A percentile compares a stretch with the other conserved stretches of the same genome.
phyloP scores from a whole-genome alignment of 179 eudicot genomes.

The Actinidia arguta region DNA sequence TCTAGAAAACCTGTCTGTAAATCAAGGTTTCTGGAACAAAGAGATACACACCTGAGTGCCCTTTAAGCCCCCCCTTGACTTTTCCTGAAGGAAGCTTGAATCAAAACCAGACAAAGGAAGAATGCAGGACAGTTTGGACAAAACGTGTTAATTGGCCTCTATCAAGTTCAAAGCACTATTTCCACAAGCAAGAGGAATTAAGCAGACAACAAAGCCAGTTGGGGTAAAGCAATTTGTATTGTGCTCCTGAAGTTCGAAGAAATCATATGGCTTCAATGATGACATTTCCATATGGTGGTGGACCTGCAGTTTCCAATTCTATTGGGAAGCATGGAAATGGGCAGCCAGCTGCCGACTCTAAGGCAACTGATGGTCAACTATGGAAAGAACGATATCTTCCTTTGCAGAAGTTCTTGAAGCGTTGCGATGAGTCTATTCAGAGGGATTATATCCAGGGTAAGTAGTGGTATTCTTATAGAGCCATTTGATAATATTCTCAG shows the following conservation, averaged over 20 bases:
- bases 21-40: conserved; percentile 42
- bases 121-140: conserved; percentile 20
- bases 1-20: conserved; percentile 9
- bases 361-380: conserved; percentile 27
- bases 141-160: conserved; percentile 17
- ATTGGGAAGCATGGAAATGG: conserved; percentile 32
- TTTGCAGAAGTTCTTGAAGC: conserved; percentile 44
- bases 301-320: conserved; percentile 31
- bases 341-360: conserved; percentile 20
- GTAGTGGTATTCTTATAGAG: conserved; percentile 7
- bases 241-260: conserved; percentile 25
- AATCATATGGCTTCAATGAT: conserved; percentile 21
- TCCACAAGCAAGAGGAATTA: conserved; percentile 21
- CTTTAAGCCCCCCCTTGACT: conserved; percentile 13
- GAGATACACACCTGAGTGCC: conserved; percentile 42
- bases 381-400: conserved; percentile 35
- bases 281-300: conserved; percentile 20
- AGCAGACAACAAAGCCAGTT: conserved; percentile 21
- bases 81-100: conserved; percentile 36
- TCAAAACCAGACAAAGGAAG: conserved; percentile 37
- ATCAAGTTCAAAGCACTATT: conserved; percentile 12
- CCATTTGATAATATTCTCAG: neutral
- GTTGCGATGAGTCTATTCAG: conserved; percentile 35
- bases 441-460: conserved; percentile 41
- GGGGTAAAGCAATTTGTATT: conserved; percentile 23